Evolutionary conservation across 1,139 yeast species (phyloP), one percentile per base, ranked within the genome.

Genomic region (Pichia sp.): DNA sequence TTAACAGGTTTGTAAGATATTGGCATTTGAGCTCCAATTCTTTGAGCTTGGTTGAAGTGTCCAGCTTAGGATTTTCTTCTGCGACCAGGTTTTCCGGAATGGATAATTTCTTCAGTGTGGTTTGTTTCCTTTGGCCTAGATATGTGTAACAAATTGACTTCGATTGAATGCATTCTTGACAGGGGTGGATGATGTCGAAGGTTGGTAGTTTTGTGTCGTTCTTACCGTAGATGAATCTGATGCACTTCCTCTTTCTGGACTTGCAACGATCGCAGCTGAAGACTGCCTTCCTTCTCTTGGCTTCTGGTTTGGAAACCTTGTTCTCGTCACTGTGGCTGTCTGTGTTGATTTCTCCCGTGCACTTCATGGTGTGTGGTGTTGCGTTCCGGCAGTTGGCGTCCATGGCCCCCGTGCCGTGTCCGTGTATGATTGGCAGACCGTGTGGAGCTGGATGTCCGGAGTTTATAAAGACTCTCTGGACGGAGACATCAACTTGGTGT

Each of bases 101-200:
- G 15, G 40, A 21, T 11, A 37, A 20, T 12, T 37, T 37, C 17
- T 37, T 37, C 31, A 37, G 18, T 9, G 31, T 37, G n/a, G 40
- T 37, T n/a, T 37, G 40, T 31, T 22, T 37, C 17, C 40, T 21
- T 24, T 37, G 40, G 14, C 40, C 40, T 21, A 37, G 21, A 37
- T 37, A 37, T 19, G 40, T 37, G n/a, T 37, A 31, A n/a, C 40
- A 37, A 24, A 37, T 37, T 14, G 40, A 37, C 15, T 37, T 37
- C 8, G 40, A 37, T 24, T 37, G 40, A 31, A 37, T 37, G 17
- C 40, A 37, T 37, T 37, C 40, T 12, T 37, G 32, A 22, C 40
- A 37, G 8, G 40, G 40, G 15, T 37, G 24, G 15, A 37, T 24
- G 17, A 37, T 37, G n/a, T 37, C 40, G 24, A 37, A 37, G 15